Evolutionary conservation across 2,329 filamentous ascomycete genomes (phyloP).

Genomic region (Diaporthe velutina): DNA sequence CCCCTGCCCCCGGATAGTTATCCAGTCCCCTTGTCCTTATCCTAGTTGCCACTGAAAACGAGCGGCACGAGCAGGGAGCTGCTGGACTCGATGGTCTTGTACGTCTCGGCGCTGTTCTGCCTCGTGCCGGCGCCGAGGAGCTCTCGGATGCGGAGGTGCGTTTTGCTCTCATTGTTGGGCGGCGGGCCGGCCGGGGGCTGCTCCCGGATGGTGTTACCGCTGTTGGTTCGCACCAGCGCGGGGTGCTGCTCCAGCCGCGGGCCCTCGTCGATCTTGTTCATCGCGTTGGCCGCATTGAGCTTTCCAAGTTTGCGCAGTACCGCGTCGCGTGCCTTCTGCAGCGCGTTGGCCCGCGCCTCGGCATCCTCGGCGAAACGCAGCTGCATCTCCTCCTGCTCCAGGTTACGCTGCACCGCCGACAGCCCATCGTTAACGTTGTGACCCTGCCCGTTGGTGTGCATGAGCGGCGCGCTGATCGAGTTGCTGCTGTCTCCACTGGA

Average conservation of each 20-base stretch:
- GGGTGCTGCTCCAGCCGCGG: conserved; percentile 46
- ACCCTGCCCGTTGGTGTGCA: conserved; percentile 32
- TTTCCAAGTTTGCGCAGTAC: conserved; percentile 70
- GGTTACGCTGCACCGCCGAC: conserved; percentile 69
- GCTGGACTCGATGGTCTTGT: conserved; percentile 62
- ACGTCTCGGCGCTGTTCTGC: conserved; percentile 45
- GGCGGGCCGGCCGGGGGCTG: neutral
- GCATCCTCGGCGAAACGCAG: conserved; percentile 69
- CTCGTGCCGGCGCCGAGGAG: conserved; percentile 41
- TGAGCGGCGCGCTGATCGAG: neutral
- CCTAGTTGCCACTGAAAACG: conserved; percentile 66
- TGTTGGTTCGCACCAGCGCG: conserved; percentile 34
- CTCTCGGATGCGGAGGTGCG: conserved; percentile 37
- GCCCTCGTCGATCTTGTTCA: conserved; percentile 32
- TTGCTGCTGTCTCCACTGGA: conserved; percentile 32
- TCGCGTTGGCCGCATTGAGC: conserved; percentile 43
- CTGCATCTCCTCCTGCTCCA: conserved; percentile 68
- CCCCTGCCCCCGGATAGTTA: neutral
- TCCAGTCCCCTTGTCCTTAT: no score
- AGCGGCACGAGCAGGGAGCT: conserved; percentile 69
- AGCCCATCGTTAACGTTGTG: conserved; percentile 59
- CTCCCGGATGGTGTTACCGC: conserved; percentile 11
- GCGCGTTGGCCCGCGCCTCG: conserved; percentile 64
- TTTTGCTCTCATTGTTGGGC: conserved; percentile 38
- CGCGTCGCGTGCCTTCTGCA: conserved; percentile 71